Evolutionary conservation across 1,284 basidiomycete species (phyloP), one percentile per base, ranked within the genome.

Genomic region (Malassezia globosa): DNA sequence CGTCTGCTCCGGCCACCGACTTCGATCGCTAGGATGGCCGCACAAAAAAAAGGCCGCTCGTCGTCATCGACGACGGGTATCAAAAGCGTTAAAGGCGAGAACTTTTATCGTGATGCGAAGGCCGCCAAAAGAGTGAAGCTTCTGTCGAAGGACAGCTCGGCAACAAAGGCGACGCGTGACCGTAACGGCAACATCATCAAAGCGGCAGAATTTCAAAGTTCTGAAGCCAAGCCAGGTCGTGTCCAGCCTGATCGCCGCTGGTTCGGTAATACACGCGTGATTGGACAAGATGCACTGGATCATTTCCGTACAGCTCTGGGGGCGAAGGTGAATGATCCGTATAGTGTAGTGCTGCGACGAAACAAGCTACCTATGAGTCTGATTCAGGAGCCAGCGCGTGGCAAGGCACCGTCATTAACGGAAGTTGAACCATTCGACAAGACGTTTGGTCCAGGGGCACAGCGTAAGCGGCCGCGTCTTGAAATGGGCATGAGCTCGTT

Each of bases 241-340:
- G 67, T 71, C 13, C 66, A 69, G 54, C 68, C 66, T 4, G 66
- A 71, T 52, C 57, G 66, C 42, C 60, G 66, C 23, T 71, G 68
- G 68, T 71, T 71, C 52, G 52, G 90, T 39, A 97, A 97, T 75
- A 97, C 94, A 10, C 79, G 94, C 67, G 92, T 96, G 44, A 96
- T 99, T 71, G 61, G 57, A 5, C 68, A 71, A 44, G 66, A 69
- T 54, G 68, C 68, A 14, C 54, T 71, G 64, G 89, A 95, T 66
- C 66, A 71, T 51, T 71, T 71, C 59, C 55, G 66, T 4, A 66
- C 60, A n/a, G 59, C 64, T 25, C 59, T 71, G 23, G 59, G 55
- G 6, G 55, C 58, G 35, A 55, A 60, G n/a, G 65, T 63, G 22
- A 59, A 66, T 34, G 68, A 71, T 31, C 68, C 68, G 0, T 71